phyloP scores from a whole-genome alignment of 805 yeast genomes.

The Saturnispora sekii region DNA sequence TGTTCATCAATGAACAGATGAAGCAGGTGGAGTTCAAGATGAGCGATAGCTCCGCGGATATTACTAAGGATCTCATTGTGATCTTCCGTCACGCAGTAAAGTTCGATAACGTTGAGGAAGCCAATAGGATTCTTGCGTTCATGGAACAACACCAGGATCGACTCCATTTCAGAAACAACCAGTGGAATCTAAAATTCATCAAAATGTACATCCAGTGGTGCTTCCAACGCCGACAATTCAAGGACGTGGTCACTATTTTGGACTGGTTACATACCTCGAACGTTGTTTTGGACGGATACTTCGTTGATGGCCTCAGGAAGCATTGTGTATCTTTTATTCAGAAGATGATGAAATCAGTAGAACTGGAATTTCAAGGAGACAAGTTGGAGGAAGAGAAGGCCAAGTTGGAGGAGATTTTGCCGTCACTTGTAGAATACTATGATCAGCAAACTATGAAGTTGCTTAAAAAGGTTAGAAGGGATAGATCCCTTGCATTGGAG shows the following conservation, averaged over 20 bases:
- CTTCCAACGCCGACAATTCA: constrained; percentile 7
- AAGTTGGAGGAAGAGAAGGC: constrained; percentile 6
- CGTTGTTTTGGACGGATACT: constrained; percentile 6
- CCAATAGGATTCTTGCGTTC: not conserved
- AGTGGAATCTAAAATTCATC: constrained; percentile 9
- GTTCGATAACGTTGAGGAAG: constrained; percentile 5
- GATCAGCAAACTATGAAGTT: constrained; percentile 10
- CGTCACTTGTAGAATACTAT: constrained; percentile 13
- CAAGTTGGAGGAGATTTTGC: constrained; percentile 8
- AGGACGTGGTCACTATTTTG: constrained; percentile 8
- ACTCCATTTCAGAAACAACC: constrained; percentile 9
- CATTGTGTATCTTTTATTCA: constrained; percentile 1
- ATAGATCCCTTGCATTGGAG: constrained; percentile 5
- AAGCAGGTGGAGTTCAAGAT: not conserved
- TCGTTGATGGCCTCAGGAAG: constrained; percentile 7
- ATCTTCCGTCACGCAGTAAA: constrained; percentile 11
- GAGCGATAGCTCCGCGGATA: not conserved
- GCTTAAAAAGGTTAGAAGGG: constrained; percentile 1
- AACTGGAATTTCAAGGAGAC: constrained; percentile 1
- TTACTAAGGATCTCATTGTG: constrained; percentile 8
- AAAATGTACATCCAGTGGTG: constrained; percentile 12
- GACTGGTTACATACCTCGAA: constrained; percentile 11
- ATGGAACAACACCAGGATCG: not conserved
- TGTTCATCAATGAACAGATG: constrained; percentile 7
- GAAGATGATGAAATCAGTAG: constrained; percentile 2